Evolutionary conservation across 202 grass and related monocot genomes (phyloP), one percentile per base, ranked within the genome.

Genomic region (Zoysia matrella): DNA sequence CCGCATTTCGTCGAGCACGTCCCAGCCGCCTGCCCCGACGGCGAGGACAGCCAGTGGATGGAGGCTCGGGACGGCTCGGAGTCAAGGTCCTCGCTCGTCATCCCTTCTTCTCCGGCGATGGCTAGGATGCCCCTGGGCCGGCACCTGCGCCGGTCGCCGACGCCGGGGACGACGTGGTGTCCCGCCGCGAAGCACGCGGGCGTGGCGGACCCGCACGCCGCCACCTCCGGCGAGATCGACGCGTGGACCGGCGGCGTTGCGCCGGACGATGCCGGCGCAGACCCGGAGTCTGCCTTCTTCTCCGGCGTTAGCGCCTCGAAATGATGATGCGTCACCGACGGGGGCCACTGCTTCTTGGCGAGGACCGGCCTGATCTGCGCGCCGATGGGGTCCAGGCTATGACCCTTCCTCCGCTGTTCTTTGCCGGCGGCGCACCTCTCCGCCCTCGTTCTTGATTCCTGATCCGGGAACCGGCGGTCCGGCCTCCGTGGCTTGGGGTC

Each of bases 211-310:
- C 74, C 81, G 60, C 90, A 88, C 1, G 80, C 52, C 49, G 84
- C 22, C 70, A 99, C 86, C 72, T 99, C 93, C 1, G 96, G 93
- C 14, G 93, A 99, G 86, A 99, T 95, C 70, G 96, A 95, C 7
- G 91, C 78, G 83, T 94, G 62, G 41, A 99, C 88, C 9, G 96
- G 93, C 75, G 93, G 96, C 42, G 91, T 99, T 10, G 87, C 78
- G n/a, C 85, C 83, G 1, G 90, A 47, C 6, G 77, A 90, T 15
- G 63, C 74, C 10, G 74, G 69, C 63, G 63, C 79, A 63, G 76
- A 14, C 12, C 69, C 79, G 11, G 63, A 67, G 4, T 72, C 86
- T 78, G 72, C 22, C 22, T 30, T 30, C 22, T 30, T 30, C 22
- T 30, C 22, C 22, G 22, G 22, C 22, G 22, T 30, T 70, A 90